Base-by-base conservation (phyloP, 768 basidiomycete species). In the Filobasidium wieringae region DNA sequence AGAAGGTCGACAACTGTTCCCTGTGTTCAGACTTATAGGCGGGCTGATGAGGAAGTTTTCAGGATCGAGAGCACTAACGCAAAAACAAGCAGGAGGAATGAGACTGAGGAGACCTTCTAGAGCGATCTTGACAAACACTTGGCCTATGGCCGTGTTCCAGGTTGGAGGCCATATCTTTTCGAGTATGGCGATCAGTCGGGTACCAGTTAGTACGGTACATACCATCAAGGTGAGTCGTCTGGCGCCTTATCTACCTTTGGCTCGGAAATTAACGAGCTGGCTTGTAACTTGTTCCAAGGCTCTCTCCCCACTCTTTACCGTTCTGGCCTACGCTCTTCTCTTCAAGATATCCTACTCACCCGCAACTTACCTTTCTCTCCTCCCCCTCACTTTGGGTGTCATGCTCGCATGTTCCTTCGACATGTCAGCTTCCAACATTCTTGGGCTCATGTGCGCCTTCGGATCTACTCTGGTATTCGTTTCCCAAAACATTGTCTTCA, bases 91-190 rank as follows among this genome's bases (percentile, higher is more conserved):
- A 70, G 43, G 43, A 47, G 60, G 71, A 68, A 78, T 84, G 40
- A 81, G 76, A 64, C 66, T 93, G 37, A 82, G 88, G 33, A 69
- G 66, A 19, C 92, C 93, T 3, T 87, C 84, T 7, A 77, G 71
- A 63, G 79, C 81, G 9, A 88, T 95, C 61, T 65, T 97, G 26
- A 76, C 75, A 58, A 86, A 79, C 58, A 95, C 92, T 2, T 70
- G 95, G 27, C 89, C 92, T 0, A 97, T 97, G 93, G 92, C 91
- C 24, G 80, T 87, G 60, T 99, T 99, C 72, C 95, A 99, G 75
- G 92, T 99, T 32, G 89, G 85, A 7, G 95, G 95, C 0, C 95
- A 99, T 72, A 89, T 99, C 68, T 96, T 95, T 72, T 91, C 91
- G 24, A 93, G 90, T 65, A 85, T 99, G 77, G 95, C 95, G 11